Percentiles rank a stretch among this genome's conserved stretches.
These are phyloP conservation scores for Mycena latifolia DNA, from an alignment of 768 basidiomycete genomes.

Conservation along the genomic window DNA sequence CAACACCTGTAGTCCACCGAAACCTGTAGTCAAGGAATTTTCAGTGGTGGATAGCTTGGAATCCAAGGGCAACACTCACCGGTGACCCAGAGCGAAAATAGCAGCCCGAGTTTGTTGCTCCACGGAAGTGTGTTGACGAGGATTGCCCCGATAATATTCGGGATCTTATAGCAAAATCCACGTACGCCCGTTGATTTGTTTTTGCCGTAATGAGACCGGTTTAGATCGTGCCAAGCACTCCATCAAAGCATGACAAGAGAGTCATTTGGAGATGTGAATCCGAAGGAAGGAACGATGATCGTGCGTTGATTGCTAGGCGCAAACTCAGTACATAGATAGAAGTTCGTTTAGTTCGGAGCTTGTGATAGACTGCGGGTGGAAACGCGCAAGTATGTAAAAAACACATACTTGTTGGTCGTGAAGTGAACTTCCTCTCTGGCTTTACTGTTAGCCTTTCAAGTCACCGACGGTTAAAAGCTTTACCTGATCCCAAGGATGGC, in stretches of 20 bases:
- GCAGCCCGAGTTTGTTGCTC: constrained; percentile 70
- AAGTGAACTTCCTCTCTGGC: no score
- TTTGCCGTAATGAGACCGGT: constrained; percentile 74
- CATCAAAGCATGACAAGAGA: constrained; percentile 73
- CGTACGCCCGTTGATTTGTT: constrained; percentile 71
- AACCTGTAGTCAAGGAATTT: no score
- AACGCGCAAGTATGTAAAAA: no score
- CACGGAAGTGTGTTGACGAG: constrained; percentile 76
- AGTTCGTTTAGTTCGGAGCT: no score
- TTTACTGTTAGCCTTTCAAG: no score
- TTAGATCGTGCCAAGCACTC: constrained; percentile 73
- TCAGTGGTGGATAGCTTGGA: no score
- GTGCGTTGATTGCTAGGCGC: constrained; percentile 43
- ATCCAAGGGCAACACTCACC: constrained; percentile 38
- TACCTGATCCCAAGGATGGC: no score
- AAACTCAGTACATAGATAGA: no score
- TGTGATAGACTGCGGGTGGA: no score
- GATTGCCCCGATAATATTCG: constrained; percentile 72
- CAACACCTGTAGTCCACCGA: no score
- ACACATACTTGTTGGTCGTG: no score
- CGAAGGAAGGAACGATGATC: constrained; percentile 76
- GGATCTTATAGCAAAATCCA: constrained; percentile 70
- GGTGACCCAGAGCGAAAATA: constrained; percentile 58
- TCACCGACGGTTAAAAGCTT: no score
- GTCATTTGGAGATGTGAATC: constrained; percentile 78